Base-by-base conservation (phyloP, 2,329 filamentous ascomycete genomes). In the Diaporthe nobilis region DNA sequence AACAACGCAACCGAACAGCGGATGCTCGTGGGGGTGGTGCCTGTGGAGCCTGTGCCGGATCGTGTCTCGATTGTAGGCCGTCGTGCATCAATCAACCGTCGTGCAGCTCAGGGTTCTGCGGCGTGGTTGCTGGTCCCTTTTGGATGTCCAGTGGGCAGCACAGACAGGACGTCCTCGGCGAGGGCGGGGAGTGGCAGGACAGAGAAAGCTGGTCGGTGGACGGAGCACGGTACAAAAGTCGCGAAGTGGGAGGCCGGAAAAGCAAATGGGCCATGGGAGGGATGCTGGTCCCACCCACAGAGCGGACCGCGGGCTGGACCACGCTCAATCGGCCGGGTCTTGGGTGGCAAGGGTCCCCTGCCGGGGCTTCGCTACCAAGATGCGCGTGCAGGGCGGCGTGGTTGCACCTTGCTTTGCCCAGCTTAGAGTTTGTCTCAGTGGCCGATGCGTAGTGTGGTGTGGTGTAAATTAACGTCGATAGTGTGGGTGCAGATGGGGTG, bases 381-480 rank as follows among this genome's bases (percentile, higher is more conserved):
- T 34, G 49, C 25, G 58, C 58, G 65, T 39, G 65, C 65, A 70
- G 49, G 60, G 15, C 42, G 39, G 60, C 60, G 60, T 47, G 60
- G 60, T 65, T 65, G 60, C 47, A 42, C 49, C 65, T 55, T 55
- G 49, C 34, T 55, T 15, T 55, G 47, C 49, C 49, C 47, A 70
- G 65, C 65, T 70, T 70, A 55, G 65, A 70, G 65, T 55, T 70
- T 70, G 65, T 70, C 65, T 70, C 65, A 55, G 65, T 25, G 65
- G 47, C 47, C 65, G 65, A 25, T n/a, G 31, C 42, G 61, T 49
- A 65, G 61, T 15, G 60, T 31, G 49, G 65, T 55, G 65, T 70
- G 49, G 65, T 70, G 63, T 68, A 53, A 53, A 68, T 51, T 68
- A 55, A 55, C 20, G 49, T 53, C 34, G 49, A 55, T 55, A 34